Conservation (phyloP, 495 filamentous ascomycete species). For the Daldinia caldariorum region DNA sequence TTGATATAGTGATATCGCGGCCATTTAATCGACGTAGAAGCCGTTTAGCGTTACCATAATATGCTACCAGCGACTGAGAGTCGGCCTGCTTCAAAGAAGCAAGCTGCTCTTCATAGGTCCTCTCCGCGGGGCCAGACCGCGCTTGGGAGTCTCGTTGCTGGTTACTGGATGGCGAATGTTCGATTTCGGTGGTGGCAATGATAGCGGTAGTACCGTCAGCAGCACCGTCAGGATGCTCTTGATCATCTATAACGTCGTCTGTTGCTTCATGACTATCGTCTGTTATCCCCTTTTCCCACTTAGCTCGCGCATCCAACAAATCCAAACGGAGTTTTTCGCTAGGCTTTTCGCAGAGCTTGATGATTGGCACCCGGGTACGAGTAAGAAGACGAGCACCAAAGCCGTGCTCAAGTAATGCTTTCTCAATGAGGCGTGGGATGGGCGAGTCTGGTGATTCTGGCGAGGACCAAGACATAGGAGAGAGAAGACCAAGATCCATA, state of each 20-base stretch:
- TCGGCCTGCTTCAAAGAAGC: slow-evolving; percentile 52
- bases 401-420: slow-evolving; percentile 71
- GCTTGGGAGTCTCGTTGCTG: slow-evolving; percentile 19
- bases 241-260: slow-evolving; percentile 52
- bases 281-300: slow-evolving; percentile 65
- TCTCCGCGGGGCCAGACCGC: slow-evolving; percentile 4
- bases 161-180: not conserved
- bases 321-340: slow-evolving; percentile 58
- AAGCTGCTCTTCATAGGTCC: slow-evolving; percentile 46
- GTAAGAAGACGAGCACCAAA: slow-evolving; percentile 75
- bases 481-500: slow-evolving; percentile 78
- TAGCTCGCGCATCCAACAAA: slow-evolving; percentile 65
- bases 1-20: slow-evolving; percentile 57
- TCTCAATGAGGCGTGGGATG: slow-evolving; percentile 73
- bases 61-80: slow-evolving; percentile 50
- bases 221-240: slow-evolving; percentile 26
- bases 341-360: slow-evolving; percentile 80
- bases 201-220: not conserved
- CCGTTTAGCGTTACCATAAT: slow-evolving; percentile 57
- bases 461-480: slow-evolving; percentile 59
- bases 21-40: slow-evolving; percentile 57
- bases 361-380: slow-evolving; percentile 80
- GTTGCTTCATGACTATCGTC: slow-evolving; percentile 52
- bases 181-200: not conserved
- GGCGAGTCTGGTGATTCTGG: slow-evolving; percentile 62